phyloP scores from a whole-genome alignment of 2,329 filamentous ascomycete genomes.

The Endothia cerciana region DNA sequence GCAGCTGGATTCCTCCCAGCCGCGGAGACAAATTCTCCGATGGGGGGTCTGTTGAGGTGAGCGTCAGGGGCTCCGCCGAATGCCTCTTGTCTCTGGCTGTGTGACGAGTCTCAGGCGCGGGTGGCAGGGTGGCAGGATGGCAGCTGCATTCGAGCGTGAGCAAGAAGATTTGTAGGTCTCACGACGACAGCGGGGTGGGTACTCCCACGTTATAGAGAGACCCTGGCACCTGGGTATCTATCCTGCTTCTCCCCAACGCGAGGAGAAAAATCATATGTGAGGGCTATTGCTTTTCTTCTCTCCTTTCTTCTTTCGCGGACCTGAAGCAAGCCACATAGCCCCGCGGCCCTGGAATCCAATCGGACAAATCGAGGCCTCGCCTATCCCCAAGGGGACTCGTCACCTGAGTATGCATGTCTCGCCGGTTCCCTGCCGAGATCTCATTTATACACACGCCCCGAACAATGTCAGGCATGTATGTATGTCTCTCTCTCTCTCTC shows the following conservation, averaged over 20 bases:
- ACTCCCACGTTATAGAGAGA: not conserved
- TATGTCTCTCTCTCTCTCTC: not conserved
- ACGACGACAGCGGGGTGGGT: too few relatives aligned
- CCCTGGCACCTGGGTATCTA: not conserved
- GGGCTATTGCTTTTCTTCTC: not conserved
- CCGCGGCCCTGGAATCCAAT: not conserved
- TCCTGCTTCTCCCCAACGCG: not conserved
- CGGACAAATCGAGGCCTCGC: not conserved
- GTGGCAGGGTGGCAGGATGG: not conserved
- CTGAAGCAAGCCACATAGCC: not conserved
- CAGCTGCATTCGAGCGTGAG: too few relatives aligned
- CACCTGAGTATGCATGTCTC: slow-evolving; percentile 13
- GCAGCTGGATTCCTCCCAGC: slow-evolving; percentile 1
- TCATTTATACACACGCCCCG: not conserved
- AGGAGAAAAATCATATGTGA: not conserved
- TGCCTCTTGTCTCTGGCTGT: not conserved
- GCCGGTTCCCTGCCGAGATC: not conserved
- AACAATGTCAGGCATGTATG: not conserved
- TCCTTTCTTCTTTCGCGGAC: too few relatives aligned
- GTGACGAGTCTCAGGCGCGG: slow-evolving; percentile 1
- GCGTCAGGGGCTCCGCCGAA: not conserved
- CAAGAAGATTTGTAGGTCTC: too few relatives aligned
- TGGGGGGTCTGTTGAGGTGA: not conserved
- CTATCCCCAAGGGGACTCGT: not conserved
- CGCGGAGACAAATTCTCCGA: slow-evolving; percentile 5